A percentile compares a stretch with the other conserved stretches of the same genome.
Conservation (phyloP, 2,329 filamentous ascomycete genomes). For the Beauveria asiatica region DNA sequence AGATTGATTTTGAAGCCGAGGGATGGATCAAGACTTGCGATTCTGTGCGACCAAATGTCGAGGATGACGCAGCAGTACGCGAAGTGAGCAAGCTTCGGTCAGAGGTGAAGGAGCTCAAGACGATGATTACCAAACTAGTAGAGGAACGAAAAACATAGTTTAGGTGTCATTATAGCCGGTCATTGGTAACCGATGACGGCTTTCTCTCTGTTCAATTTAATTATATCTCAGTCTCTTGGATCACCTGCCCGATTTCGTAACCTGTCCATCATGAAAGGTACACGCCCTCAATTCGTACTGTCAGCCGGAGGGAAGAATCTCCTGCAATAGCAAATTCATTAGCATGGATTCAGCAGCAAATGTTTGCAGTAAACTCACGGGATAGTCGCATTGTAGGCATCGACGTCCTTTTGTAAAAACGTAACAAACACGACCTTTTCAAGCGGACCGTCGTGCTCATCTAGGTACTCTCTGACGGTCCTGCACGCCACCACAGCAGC, state of each 20-base stretch:
- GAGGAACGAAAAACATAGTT: neutral
- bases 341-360: neutral
- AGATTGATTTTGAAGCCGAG: slow-evolving; percentile 72
- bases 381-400: slow-evolving; percentile 59
- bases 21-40: slow-evolving; percentile 79
- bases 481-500: slow-evolving; percentile 66
- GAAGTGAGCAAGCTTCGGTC: slow-evolving; percentile 54
- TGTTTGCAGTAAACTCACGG: slow-evolving; percentile 47
- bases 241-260: neutral
- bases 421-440: slow-evolving; percentile 77
- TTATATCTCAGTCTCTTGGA: neutral
- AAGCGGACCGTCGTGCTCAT: slow-evolving; percentile 39
- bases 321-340: neutral
- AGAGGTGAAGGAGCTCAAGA: slow-evolving; percentile 51
- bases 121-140: slow-evolving; percentile 30
- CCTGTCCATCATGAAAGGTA: neutral
- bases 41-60: slow-evolving; percentile 70
- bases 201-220: neutral
- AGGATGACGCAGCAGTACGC: slow-evolving; percentile 65
- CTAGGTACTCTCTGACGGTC: slow-evolving; percentile 47
- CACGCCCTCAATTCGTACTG: neutral
- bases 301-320: slow-evolving; percentile 4
- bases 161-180: too few species aligned
- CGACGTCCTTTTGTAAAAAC: slow-evolving; percentile 69
- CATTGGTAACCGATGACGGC: neutral